Conservation (phyloP, 1,284 basidiomycete species). For the Cryptococcus sp. region DNA sequence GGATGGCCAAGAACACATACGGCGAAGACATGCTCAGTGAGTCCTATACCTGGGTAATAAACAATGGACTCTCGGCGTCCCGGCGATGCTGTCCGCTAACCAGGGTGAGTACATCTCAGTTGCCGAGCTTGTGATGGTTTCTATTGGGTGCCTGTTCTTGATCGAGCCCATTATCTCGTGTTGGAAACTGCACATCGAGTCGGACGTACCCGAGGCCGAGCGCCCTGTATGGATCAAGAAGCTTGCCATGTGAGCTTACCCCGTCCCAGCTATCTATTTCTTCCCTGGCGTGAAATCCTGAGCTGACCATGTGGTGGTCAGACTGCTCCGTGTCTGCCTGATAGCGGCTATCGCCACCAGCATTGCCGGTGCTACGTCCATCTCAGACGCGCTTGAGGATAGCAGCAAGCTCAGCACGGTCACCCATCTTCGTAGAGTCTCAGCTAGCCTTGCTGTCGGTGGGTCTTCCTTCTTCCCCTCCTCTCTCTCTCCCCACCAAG, state of each 20-base stretch:
- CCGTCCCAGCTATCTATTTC: neutral
- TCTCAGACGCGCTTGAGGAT: constrained; percentile 14
- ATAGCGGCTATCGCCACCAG: constrained; percentile 29
- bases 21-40: constrained; percentile 23
- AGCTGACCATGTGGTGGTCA: neutral
- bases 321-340: constrained; percentile 10
- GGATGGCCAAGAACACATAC: constrained; percentile 30
- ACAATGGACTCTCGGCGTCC: neutral
- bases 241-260: constrained; percentile 9
- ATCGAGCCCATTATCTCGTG: constrained; percentile 29
- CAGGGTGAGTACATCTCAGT: constrained; percentile 10
- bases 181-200: constrained; percentile 28
- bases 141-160: constrained; percentile 32
- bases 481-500: neutral
- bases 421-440: constrained; percentile 21
- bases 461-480: neutral
- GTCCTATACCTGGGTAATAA: neutral
- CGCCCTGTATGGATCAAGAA: constrained; percentile 17
- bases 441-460: constrained; percentile 25
- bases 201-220: constrained; percentile 12
- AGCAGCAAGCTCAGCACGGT: constrained; percentile 13
- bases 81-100: neutral
- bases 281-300: neutral
- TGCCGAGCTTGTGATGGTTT: constrained; percentile 34
- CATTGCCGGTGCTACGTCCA: constrained; percentile 17